Base-by-base conservation (phyloP, 1,139 yeast genomes). In the Debaryomyces coudertii region DNA sequence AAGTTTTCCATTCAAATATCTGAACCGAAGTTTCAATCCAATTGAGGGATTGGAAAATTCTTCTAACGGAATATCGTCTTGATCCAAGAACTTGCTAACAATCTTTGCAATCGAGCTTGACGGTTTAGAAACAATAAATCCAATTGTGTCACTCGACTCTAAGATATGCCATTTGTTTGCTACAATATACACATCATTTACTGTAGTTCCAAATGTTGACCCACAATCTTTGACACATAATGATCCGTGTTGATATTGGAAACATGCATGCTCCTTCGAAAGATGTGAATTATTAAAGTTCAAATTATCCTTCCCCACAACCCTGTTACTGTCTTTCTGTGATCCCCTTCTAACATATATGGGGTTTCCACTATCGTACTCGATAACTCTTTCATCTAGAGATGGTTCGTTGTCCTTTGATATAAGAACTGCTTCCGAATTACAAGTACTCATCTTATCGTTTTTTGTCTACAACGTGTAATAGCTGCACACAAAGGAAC, bases 121-220 rank as follows among this genome's bases (percentile, higher is more conserved):
- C 4, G 67, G 73, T 45, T 56, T 62, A 37, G 63, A 54, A 37
- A 71, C 55, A 36, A 72, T 65, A 37, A 72, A 67, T 7, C 75
- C 72, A 18, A 72, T 51, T 1, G 29, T 31, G 49, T 70, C 74
- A 14, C 63, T 63, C 40, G 57, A 45, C 7, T 38, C 29, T 27
- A 72, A 51, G 15, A 47, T 44, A 36, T 55, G 46, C 55, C 60
- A 55, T 12, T 43, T 43, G 9, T 53, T 54, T 0, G 69, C 65
- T 5, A 55, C 36, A 22, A 71, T 52, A 36, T 60, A 63, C 5
- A 57, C 43, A 18, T 59, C 57, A 49, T 71, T 68, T 40, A 71
- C 46, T 14, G 71, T 53, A 5, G 79, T 73, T 0, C 79, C 79
- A 56, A 73, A 74, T 25, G 75, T 71, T 5, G 77, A 71, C 9